These are phyloP conservation scores for Daphne laureola DNA, from an alignment of 441 rosid genomes.

Conservation along the genomic window DNA sequence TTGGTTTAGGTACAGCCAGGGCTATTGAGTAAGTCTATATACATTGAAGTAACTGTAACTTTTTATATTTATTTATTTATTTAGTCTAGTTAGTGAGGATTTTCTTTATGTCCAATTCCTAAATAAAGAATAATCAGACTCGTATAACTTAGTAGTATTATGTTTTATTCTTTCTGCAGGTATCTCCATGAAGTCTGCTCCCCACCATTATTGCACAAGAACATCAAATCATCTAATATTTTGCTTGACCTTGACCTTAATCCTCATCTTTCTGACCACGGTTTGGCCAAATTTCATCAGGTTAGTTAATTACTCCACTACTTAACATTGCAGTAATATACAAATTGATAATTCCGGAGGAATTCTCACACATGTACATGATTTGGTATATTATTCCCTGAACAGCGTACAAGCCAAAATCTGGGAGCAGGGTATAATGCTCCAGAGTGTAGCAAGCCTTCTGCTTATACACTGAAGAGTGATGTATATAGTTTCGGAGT, in stretches of 20 bases:
- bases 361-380: background rate
- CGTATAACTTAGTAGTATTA: too few species aligned
- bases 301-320: slow-evolving; percentile 24
- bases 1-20: slow-evolving; percentile 84
- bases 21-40: slow-evolving; percentile 67
- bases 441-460: slow-evolving; percentile 74
- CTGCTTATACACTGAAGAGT: slow-evolving; percentile 80
- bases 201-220: slow-evolving; percentile 84
- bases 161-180: slow-evolving; percentile 26
- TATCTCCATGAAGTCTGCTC: slow-evolving; percentile 90
- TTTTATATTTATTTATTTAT: too few species aligned
- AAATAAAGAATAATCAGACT: too few species aligned
- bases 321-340: background rate
- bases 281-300: slow-evolving; percentile 63
- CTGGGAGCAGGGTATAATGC: slow-evolving; percentile 91
- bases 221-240: slow-evolving; percentile 86
- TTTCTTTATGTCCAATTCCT: too few species aligned
- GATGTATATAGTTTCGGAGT: slow-evolving; percentile 93
- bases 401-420: slow-evolving; percentile 77
- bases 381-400: background rate
- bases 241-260: slow-evolving; percentile 80
- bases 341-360: background rate
- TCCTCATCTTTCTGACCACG: slow-evolving; percentile 79
- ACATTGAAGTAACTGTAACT: background rate
- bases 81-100: too few species aligned